Conservation (phyloP, 106 monocot species). For the Gastrodia elata region DNA sequence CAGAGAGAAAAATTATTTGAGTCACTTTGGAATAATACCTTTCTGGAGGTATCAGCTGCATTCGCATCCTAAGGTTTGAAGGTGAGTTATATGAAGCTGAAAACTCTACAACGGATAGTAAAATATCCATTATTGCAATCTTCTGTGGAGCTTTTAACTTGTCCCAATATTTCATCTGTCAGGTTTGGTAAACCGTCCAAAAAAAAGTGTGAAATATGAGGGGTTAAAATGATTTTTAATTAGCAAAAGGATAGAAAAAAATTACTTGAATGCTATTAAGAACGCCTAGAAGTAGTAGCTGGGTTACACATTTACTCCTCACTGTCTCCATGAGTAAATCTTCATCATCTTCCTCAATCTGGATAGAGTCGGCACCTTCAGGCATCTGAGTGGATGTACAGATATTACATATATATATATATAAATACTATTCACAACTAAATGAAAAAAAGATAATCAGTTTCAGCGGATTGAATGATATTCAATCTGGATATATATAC, state of each 20-base stretch:
- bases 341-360: conserved; percentile 56
- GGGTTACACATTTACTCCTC: conserved; percentile 90
- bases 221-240: neutral
- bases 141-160: conserved; percentile 75
- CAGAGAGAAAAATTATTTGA: neutral
- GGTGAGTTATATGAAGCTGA: conserved; percentile 88
- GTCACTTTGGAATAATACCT: conserved; percentile 32
- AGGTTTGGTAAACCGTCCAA: conserved; percentile 4
- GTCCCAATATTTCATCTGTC: conserved; percentile 75
- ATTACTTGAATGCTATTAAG: conserved; percentile 87
- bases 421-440: neutral
- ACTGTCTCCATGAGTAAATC: conserved; percentile 62
- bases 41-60: conserved; percentile 69
- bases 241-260: neutral
- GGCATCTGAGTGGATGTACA: conserved; percentile 24
- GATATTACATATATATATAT: neutral
- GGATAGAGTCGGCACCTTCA: conserved; percentile 34
- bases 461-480: neutral
- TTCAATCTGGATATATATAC: neutral
- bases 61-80: conserved; percentile 70
- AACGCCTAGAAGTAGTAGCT: conserved; percentile 68
- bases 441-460: neutral
- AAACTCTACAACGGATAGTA: conserved; percentile 84
- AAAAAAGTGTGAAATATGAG: neutral
- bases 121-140: conserved; percentile 80